A percentile compares a stretch with the other conserved stretches of the same genome.
Conservation (phyloP, 371 early-diverging fungal species). For the Mortierella sp. region DNA sequence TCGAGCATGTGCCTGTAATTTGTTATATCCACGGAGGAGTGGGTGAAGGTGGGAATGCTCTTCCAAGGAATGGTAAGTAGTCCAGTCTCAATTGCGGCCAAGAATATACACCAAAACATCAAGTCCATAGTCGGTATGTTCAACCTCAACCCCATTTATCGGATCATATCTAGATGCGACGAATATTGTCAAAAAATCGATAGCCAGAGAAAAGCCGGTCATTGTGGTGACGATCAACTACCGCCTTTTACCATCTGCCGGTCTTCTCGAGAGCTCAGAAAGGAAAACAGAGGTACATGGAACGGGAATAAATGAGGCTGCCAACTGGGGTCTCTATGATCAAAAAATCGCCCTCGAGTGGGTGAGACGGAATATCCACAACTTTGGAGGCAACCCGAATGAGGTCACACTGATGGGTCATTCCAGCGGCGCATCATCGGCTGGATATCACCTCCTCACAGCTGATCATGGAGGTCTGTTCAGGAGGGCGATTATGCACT, state of each 20-base stretch:
- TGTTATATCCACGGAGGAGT: conserved; percentile 52
- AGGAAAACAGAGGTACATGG: background rate
- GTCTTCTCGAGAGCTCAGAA: conserved; percentile 14
- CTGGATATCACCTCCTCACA: conserved; percentile 43
- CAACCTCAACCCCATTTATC: background rate
- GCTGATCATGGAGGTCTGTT: conserved; percentile 14
- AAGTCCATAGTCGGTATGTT: too few species aligned
- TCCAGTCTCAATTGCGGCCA: too few species aligned
- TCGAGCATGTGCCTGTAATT: conserved; percentile 41
- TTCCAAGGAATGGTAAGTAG: conserved; percentile 38
- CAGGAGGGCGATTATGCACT: conserved; percentile 50
- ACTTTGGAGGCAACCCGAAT: conserved; percentile 44
- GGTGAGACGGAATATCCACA: conserved; percentile 39
- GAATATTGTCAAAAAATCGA: conserved; percentile 43
- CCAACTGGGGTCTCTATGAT: conserved; percentile 35
- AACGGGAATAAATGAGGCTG: too few species aligned
- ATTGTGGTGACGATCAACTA: conserved; percentile 56
- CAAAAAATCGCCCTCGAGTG: conserved; percentile 49
- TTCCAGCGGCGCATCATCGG: conserved; percentile 31
- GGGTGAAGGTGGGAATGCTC: conserved; percentile 42
- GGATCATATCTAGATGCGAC: conserved; percentile 41
- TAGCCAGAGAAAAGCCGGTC: conserved; percentile 35
- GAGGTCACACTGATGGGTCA: conserved; percentile 53
- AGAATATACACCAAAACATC: too few species aligned
- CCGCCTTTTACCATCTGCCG: conserved; percentile 30